These are phyloP conservation scores for Talaromyces adpressus DNA, from an alignment of 495 filamentous ascomycete species.

Conservation along the genomic window DNA sequence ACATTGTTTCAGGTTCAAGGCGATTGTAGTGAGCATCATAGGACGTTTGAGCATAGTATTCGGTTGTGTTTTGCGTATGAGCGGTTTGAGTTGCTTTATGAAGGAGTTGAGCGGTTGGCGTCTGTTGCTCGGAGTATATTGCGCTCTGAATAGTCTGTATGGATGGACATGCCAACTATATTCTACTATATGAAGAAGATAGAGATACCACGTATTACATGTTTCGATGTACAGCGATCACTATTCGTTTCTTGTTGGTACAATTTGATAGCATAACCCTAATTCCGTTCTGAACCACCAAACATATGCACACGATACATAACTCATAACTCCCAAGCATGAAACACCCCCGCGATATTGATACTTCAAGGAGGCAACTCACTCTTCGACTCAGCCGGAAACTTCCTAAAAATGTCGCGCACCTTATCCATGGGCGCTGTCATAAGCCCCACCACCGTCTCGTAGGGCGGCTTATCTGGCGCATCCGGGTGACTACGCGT, in stretches of 20 bases:
- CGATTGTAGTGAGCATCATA: slow-evolving; percentile 31
- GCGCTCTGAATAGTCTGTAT: not conserved
- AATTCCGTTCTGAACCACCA: not conserved
- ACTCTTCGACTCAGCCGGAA: slow-evolving; percentile 10
- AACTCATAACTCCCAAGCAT: not conserved
- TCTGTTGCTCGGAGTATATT: slow-evolving; percentile 17
- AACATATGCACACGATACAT: not conserved
- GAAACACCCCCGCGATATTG: not conserved
- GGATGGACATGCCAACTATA: not conserved
- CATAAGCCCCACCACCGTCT: slow-evolving; percentile 12
- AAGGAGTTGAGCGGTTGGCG: slow-evolving; percentile 60
- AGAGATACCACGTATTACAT: not conserved
- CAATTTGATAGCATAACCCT: not conserved
- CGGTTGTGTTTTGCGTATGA: slow-evolving; percentile 74
- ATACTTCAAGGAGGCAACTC: not conserved
- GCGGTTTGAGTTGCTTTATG: slow-evolving; percentile 55
- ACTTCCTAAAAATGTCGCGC: slow-evolving; percentile 12
- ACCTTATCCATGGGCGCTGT: slow-evolving; percentile 12
- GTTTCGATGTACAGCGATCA: not conserved
- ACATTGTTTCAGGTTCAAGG: slow-evolving; percentile 59
- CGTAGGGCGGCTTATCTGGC: slow-evolving; percentile 14
- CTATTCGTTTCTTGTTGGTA: not conserved
- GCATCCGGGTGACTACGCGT: slow-evolving; percentile 46
- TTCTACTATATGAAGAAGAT: not conserved
- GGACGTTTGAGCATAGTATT: slow-evolving; percentile 46